Conservation (phyloP, 805 yeast species). For the Starmera caribaea region DNA sequence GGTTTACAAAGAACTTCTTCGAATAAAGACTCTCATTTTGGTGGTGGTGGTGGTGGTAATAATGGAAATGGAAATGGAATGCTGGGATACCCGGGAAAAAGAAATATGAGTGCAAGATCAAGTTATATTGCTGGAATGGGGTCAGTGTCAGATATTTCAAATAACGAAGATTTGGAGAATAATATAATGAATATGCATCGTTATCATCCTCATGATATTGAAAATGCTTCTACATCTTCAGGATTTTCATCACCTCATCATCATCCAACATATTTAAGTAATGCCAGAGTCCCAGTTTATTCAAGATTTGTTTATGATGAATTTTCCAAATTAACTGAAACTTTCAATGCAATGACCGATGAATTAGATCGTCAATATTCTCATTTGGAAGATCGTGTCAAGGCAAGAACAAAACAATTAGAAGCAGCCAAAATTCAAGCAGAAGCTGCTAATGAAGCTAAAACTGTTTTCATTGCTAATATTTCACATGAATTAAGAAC, state of each 20-base stretch:
- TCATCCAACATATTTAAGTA: conserved; percentile 24
- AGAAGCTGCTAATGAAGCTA: conserved; percentile 93
- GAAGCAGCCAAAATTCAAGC: conserved; percentile 86
- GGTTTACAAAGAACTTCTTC: conserved; percentile 21
- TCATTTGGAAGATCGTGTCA: conserved; percentile 80
- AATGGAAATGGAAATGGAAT: conserved; percentile 2
- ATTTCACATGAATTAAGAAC: conserved; percentile 92
- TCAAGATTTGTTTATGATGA: conserved; percentile 66
- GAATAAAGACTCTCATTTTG: conserved; percentile 2
- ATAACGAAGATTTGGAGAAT: not conserved
- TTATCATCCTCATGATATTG: conserved; percentile 1
- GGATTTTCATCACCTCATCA: conserved; percentile 5
- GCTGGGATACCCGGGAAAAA: too few relatives aligned
- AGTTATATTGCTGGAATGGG: not conserved
- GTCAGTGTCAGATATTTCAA: not conserved
- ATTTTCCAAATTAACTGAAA: conserved; percentile 76
- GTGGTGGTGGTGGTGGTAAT: not conserved
- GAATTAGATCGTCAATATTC: conserved; percentile 79
- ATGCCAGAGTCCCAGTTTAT: conserved; percentile 34
- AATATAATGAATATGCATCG: not conserved
- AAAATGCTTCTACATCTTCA: conserved; percentile 9
- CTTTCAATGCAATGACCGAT: conserved; percentile 86
- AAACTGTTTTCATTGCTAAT: conserved; percentile 86
- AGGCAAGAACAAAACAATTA: conserved; percentile 75
- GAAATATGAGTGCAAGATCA: not conserved